These are phyloP conservation scores for Chlamydomonas asymmetrica DNA, from an alignment of 139 green algal species.

Conservation along the genomic window DNA sequence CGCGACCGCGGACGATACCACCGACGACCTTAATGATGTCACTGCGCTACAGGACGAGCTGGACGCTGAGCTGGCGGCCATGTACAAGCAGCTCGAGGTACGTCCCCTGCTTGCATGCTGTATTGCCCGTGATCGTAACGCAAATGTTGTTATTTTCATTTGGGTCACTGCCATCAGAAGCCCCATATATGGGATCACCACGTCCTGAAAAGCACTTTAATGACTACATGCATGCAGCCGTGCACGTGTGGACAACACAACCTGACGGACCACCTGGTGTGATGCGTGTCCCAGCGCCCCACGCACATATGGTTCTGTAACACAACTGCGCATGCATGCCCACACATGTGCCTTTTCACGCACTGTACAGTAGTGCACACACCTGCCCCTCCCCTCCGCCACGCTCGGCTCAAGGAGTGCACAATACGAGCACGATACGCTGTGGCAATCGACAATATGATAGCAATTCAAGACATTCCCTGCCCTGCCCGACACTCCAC, in stretches of 20 bases:
- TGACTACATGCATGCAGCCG: background rate
- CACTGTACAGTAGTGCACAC: background rate
- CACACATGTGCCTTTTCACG: too few relatives aligned
- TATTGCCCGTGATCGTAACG: background rate
- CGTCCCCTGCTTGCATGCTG: too few relatives aligned
- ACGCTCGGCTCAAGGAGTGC: background rate
- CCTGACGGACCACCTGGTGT: background rate
- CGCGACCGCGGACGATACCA: too few relatives aligned
- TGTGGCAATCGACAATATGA: too few relatives aligned
- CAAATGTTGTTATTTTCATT: background rate
- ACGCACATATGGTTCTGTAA: too few relatives aligned
- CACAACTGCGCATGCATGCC: too few relatives aligned
- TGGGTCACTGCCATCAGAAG: background rate
- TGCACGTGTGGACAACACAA: background rate
- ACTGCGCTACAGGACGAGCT: slow-evolving; percentile 38
- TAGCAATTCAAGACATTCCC: background rate
- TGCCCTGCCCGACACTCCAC: background rate
- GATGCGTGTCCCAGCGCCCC: too few relatives aligned
- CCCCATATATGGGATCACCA: background rate
- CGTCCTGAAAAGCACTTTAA: background rate
- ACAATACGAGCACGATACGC: too few relatives aligned
- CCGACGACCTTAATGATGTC: slow-evolving; percentile 24
- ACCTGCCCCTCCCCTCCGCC: background rate
- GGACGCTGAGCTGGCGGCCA: slow-evolving; percentile 34
- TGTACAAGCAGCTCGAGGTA: slow-evolving; percentile 29